Evolutionary conservation across 345 rosid genomes (phyloP), one percentile per base, ranked within the genome.

Genomic region (Lumnitzera littorea): DNA sequence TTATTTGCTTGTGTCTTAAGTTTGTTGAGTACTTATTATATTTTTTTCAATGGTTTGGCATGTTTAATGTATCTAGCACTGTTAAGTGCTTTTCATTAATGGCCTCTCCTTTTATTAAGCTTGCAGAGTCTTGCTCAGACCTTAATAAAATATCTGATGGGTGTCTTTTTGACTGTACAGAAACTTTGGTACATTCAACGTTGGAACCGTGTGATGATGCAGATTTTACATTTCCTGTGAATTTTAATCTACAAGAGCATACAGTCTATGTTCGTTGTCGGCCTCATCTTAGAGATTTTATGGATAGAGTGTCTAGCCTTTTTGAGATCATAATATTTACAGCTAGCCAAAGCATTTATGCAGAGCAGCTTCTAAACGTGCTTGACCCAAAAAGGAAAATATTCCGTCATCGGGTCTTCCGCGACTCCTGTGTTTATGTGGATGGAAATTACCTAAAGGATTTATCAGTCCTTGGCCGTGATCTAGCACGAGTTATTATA

Each of bases 271-370:
- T 95, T 54, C 76, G 95, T 31, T 91, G 98, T 60, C 96, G 99
- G 29, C 99, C 99, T 68, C 72, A 86, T 75, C 87, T 95, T 57
- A 79, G 75, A 64, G 95, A 88, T 67, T 95, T 95, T 66, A 73
- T 91, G 94, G 99, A 95, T 72, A 77, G 90, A 72, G 91, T 85
- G 61, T 71, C 98, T 12, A 46, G 81, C 68, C 84, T 86, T 29
- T 95, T 95, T 63, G 97, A 95, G 84, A 86, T 95, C 53, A 82
- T 88, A 51, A 88, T 95, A 72, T 95, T 95, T 73, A 95, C 99
- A 23, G 99, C 99, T 50, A 95, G 99, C 72, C 98, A 88, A 74
- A 91, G 97, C 59, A 91, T 95, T 50, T 95, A 95, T 62, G 99
- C 99, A 0, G 96, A 88, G 66, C 98, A 95, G 62, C 98, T 95